Evolutionary conservation across 352 stramenopile genomes (phyloP).

Genomic region (Globisporangium splendens): DNA sequence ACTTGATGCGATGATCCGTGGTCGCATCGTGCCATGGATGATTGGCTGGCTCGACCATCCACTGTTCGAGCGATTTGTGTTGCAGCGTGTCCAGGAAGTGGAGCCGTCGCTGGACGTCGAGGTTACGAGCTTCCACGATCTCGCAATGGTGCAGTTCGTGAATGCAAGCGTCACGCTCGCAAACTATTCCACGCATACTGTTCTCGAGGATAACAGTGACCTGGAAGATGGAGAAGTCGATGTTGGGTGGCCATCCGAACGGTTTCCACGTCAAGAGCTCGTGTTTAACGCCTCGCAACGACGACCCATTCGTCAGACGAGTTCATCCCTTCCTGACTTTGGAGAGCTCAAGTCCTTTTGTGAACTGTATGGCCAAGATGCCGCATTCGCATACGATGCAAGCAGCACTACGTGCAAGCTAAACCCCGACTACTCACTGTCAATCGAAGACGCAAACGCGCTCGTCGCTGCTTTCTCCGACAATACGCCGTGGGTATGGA

Average conservation of each 20-base stretch:
- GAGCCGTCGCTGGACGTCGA: constrained; percentile 1
- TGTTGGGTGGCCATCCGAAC: constrained; percentile 35
- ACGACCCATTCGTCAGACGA: constrained; percentile 10
- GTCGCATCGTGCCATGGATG: constrained; percentile 38
- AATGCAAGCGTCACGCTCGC: constrained; percentile 29
- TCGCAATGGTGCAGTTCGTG: constrained; percentile 44
- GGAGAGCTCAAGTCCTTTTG: constrained; percentile 48
- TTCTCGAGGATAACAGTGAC: constrained; percentile 3
- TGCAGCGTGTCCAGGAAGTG: constrained; percentile 19
- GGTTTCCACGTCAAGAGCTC: constrained; percentile 22
- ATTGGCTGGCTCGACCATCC: constrained; percentile 33
- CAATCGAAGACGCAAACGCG: constrained; percentile 14
- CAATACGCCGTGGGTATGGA: constrained; percentile 21
- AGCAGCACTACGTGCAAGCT: constrained; percentile 16
- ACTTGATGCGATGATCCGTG: constrained; percentile 22
- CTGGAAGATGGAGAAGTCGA: constrained; percentile 18
- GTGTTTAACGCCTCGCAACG: constrained; percentile 18
- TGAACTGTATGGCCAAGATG: constrained; percentile 19
- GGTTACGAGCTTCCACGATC: constrained; percentile 16
- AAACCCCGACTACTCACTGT: constrained; percentile 22
- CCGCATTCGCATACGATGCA: constrained; percentile 30
- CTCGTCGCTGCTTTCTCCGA: constrained; percentile 26
- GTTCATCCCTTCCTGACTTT: constrained; percentile 26
- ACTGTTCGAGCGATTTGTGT: constrained; percentile 30
- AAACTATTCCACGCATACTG: constrained; percentile 22